A percentile compares a stretch with the other conserved stretches of the same genome.
Evolutionary conservation across 2,329 filamentous ascomycete species (phyloP).

Genomic region (Calycina marina): DNA sequence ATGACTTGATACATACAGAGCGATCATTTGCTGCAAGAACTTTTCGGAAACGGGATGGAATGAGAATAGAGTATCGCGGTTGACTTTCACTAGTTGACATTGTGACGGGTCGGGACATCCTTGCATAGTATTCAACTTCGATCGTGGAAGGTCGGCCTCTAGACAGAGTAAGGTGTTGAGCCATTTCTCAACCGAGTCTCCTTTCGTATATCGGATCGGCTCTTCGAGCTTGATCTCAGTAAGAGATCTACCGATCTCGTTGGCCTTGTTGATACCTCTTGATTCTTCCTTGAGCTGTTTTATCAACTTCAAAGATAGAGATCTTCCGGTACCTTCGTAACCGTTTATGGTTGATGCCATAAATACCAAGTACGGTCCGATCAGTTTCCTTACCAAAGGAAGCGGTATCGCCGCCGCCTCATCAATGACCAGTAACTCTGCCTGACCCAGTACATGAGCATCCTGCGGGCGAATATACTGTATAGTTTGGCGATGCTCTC

Average conservation of each 20-base stretch:
- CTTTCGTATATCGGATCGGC: conserved; percentile 85
- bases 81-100: conserved; percentile 86
- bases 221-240: conserved; percentile 87
- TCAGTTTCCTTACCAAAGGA: conserved; percentile 80
- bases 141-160: conserved; percentile 75
- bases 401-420: conserved; percentile 94
- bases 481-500: conserved; percentile 91
- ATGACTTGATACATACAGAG: conserved; percentile 88
- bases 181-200: conserved; percentile 90
- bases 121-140: conserved; percentile 19
- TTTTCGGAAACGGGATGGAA: conserved; percentile 96
- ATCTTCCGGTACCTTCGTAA: conserved; percentile 92
- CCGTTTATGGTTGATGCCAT: conserved; percentile 99
- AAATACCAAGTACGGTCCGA: conserved; percentile 94
- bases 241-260: conserved; percentile 61
- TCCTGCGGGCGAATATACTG: conserved; percentile 98
- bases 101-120: conserved; percentile 66
- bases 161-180: conserved; percentile 87
- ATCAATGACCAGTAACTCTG: conserved; percentile 89
- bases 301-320: conserved; percentile 88
- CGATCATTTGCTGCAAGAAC: conserved; percentile 96
- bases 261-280: conserved; percentile 41
- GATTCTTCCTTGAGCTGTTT: conserved; percentile 94
- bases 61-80: conserved; percentile 93
- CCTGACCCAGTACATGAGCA: conserved; percentile 85